Evolutionary conservation across 2,329 filamentous ascomycete species (phyloP), one percentile per base, ranked within the genome.

Genomic region (Xenoacremonium recifei): DNA sequence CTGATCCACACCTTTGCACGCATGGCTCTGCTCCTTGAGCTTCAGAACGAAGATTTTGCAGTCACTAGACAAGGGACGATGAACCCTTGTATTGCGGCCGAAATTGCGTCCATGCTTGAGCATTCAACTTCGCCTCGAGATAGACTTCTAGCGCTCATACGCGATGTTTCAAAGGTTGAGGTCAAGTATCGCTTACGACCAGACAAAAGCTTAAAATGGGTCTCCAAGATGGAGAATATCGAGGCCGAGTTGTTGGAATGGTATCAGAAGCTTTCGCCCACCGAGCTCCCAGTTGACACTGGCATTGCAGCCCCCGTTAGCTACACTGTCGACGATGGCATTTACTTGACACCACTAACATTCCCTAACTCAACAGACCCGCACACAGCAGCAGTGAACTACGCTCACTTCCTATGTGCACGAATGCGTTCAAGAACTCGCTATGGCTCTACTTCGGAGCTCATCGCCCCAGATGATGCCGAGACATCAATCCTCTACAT

Each of bases 401-500:
- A 40, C n/a, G 39, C 39, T 6, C 39, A 40, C 23, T 40, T 40
- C 23, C 31, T 40, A 21, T 40, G 39, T 27, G 32, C 39, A 7
- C 39, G 39, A 9, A 40, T 40, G 39, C 39, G 39, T 12, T 21
- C 32, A n/a, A 31, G 32, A n/a, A 40, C 39, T n/a, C 39, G 31
- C n/a, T 40, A 40, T 21, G 21, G 1, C 31, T 21, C 3, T 19
- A 40, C 15, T 23, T 15, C 32, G 13, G 32, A 30, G 39, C 16
- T 40, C 5, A 20, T 20, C 1, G 31, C 31, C 12, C 32, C 32
- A 5, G 23, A 30, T 3, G 32, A 35, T 3, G 32, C 31, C 11
- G 23, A 35, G 16, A 27, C 39, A 15, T 27, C 32, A 12, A 25
- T 31, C 21, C 13, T 40, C 11, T 30, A 35, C 23, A 40, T 34